Conservation (phyloP, 306 rosid genomes). For the Cucumis cinereus region DNA sequence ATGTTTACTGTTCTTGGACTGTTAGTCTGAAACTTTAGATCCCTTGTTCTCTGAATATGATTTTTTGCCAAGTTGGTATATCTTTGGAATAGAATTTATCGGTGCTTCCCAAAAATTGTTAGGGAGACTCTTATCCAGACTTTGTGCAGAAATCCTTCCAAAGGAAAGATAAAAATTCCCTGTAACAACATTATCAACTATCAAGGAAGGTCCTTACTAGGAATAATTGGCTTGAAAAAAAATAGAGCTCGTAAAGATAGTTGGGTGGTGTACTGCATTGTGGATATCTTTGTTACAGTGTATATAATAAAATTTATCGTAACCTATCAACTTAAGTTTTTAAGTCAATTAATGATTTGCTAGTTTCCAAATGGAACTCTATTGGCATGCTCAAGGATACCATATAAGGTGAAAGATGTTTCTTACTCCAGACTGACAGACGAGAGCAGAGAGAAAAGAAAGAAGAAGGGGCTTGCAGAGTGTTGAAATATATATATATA, state of each 20-base stretch:
- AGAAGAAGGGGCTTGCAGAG: too few relatives aligned
- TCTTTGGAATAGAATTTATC: background rate
- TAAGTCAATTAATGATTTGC: background rate
- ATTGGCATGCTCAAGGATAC: background rate
- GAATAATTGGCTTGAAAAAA: background rate
- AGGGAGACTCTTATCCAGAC: background rate
- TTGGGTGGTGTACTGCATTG: background rate
- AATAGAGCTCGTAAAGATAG: background rate
- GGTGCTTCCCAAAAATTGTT: background rate
- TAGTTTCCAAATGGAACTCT: background rate
- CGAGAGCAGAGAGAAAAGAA: too few relatives aligned
- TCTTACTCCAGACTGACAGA: background rate
- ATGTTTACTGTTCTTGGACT: too few relatives aligned
- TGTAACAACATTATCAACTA: background rate
- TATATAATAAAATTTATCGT: too few relatives aligned
- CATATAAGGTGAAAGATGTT: background rate
- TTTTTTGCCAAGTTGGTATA: background rate
- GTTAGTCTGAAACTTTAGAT: background rate
- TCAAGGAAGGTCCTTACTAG: background rate
- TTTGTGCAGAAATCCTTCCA: background rate
- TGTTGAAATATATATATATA: too few relatives aligned
- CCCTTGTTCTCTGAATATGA: background rate
- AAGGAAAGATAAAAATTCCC: background rate
- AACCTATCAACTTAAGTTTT: too few relatives aligned
- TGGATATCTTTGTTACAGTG: background rate